Evolutionary conservation across 495 filamentous ascomycete species (phyloP), one percentile per base, ranked within the genome.

Genomic region (Neurospora intermedia): DNA sequence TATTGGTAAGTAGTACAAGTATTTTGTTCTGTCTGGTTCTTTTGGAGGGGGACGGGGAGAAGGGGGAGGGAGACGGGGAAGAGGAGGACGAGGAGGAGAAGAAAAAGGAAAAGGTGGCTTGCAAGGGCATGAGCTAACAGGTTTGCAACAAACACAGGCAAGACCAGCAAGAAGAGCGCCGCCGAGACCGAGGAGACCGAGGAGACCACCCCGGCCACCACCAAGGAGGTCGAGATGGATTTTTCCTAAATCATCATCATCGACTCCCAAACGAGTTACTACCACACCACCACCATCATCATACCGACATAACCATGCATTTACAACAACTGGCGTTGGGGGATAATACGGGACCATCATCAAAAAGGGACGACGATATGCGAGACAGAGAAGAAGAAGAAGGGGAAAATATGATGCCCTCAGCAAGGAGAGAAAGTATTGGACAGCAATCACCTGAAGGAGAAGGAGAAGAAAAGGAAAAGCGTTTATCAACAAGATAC

Each of bases 1-100:
- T 27, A 62, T 62, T 62, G 54, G 80, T 81, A 73, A 43, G 81
- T 80, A 43, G 81, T 80, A 38, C 35, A 6, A 38, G 35, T 38
- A 38, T 38, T 9, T 46, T 59, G 27, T 54, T 27, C 39, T 46
- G 6, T 8, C 13, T 73, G 10, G 13, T 66, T 69, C 9, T 38
- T 72, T 35, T 10, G 38, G 40, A 39, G 38, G 6, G 23, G 31
- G 23, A 13, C 11, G 40, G 1, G 13, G 6, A 20, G 70, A 13
- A 0, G 15, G 69, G 8, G 18, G 40, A 8, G 39, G 39, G 7
- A 9, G 9, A 8, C 39, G 9, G 10, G 48, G 72, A 38, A 72
- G 35, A n/a, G 27, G 27, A 31, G 27, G 27, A 2, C 2, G 35
- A 38, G 35, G 35, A 46, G 40, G 39, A 45, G 46, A 39, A 73